Conservation (phyloP, 2,329 filamentous ascomycete species). For the Ciborinia camelliae region DNA sequence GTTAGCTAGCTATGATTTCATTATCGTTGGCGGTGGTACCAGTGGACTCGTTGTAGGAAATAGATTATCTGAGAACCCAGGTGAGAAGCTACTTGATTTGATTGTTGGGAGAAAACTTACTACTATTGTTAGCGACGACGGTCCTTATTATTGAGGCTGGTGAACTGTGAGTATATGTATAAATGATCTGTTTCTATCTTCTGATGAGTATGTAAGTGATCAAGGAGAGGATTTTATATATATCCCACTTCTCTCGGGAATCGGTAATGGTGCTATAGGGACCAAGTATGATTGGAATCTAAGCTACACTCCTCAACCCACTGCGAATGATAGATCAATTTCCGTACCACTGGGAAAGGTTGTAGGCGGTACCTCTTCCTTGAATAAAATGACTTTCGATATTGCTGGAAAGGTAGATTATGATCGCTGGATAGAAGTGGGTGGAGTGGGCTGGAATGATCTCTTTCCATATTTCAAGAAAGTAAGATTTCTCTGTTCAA, state of each 20-base stretch:
- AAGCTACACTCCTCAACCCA: slow-evolving; percentile 39
- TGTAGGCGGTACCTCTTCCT: slow-evolving; percentile 40
- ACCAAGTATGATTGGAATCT: slow-evolving; percentile 45
- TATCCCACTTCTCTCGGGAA: neutral
- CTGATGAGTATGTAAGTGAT: slow-evolving; percentile 3
- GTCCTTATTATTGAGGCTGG: slow-evolving; percentile 18
- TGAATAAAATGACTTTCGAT: slow-evolving; percentile 35
- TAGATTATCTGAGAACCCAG: slow-evolving; percentile 16
- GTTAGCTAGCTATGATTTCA: slow-evolving; percentile 9
- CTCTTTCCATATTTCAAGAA: slow-evolving; percentile 18
- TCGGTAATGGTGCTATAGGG: slow-evolving; percentile 23
- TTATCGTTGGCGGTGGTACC: slow-evolving; percentile 13
- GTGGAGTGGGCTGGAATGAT: slow-evolving; percentile 43
- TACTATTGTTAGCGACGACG: neutral
- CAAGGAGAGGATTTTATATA: slow-evolving; percentile 18
- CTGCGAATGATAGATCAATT: slow-evolving; percentile 28
- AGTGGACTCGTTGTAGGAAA: slow-evolving; percentile 15
- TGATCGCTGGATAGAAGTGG: slow-evolving; percentile 43
- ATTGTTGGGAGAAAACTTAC: neutral
- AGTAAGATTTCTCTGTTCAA: neutral
- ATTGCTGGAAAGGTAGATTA: slow-evolving; percentile 32
- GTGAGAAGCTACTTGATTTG: neutral
- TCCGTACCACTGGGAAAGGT: slow-evolving; percentile 35
- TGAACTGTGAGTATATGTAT: slow-evolving; percentile 11
- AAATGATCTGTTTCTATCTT: neutral